Base-by-base conservation (phyloP, 164 flowering plant genomes). In the Platanus orientalis region DNA sequence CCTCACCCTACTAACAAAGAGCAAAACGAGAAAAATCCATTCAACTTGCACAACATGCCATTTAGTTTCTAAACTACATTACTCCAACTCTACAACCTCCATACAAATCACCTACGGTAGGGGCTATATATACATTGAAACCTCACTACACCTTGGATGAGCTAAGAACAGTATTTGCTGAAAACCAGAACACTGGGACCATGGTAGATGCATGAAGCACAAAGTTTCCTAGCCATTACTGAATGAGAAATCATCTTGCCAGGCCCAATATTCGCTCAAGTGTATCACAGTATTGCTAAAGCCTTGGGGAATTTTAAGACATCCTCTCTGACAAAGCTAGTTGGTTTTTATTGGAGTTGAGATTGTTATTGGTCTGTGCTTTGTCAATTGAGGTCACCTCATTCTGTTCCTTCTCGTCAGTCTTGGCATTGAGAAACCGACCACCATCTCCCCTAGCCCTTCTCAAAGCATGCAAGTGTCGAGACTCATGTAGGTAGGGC, bases 381-480 rank as follows among this genome's bases (percentile, higher is more conserved):
- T 78, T 75, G 54, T 77, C 80, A 58, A 57, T 69, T 3, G 77
- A 70, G 29, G 76, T 68, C n/a, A 21, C 70, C 39, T 80, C 84
- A 13, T 71, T 65, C 57, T 75, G 75, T 54, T 80, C 68, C 34
- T 76, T 63, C 7, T 81, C 79, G 14, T 76, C 58, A 53, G 80
- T 79, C 68, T 85, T 87, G 9, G 87, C 74, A 60, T 85, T 87
- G 28, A 83, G 83, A 68, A 88, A 88, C 26, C 95, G 84, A 19
- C 95, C 95, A n/a, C n/a, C n/a, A n/a, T n/a, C n/a, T n/a, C n/a
- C n/a, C n/a, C n/a, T n/a, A n/a, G n/a, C n/a, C n/a, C n/a, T n/a
- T n/a, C n/a, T n/a, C n/a, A n/a, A n/a, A n/a, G n/a, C n/a, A n/a
- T n/a, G n/a, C n/a, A n/a, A n/a, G n/a, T n/a, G n/a, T n/a, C n/a